These are phyloP conservation scores for Rubroshorea leprosula DNA, from an alignment of 345 rosid genomes.

Conservation along the genomic window DNA sequence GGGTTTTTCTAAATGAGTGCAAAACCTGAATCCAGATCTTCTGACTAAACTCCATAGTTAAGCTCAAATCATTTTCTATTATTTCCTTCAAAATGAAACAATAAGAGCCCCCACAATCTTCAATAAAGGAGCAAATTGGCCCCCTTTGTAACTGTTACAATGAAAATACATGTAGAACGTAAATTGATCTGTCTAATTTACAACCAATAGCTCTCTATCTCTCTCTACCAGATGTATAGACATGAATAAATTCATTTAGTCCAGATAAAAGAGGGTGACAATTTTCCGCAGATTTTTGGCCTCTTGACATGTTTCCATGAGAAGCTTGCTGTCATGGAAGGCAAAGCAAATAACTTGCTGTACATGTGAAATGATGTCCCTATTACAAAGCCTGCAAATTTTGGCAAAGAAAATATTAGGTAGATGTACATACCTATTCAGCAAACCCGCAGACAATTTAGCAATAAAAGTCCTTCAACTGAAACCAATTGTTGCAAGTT, in stretches of 20 bases:
- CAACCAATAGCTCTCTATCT: slow-evolving; percentile 2
- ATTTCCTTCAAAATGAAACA: too few relatives aligned
- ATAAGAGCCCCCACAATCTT: too few relatives aligned
- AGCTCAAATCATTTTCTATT: too few relatives aligned
- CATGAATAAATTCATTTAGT: slow-evolving; percentile 35
- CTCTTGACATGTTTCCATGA: slow-evolving; percentile 96
- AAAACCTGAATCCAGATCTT: too few relatives aligned
- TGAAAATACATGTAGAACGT: background rate
- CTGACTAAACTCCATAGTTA: too few relatives aligned
- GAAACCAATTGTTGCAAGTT: too few relatives aligned
- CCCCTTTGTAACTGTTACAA: slow-evolving; percentile 4
- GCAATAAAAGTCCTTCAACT: too few relatives aligned
- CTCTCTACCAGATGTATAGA: slow-evolving; percentile 7
- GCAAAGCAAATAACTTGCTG: slow-evolving; percentile 99
- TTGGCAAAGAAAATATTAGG: slow-evolving; percentile 7
- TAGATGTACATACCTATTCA: background rate
- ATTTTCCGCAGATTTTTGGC: slow-evolving; percentile 86
- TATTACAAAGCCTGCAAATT: slow-evolving; percentile 75
- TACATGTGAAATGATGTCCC: slow-evolving; percentile 93
- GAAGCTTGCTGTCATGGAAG: slow-evolving; percentile 85
- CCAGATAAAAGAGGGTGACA: slow-evolving; percentile 89
- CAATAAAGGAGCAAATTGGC: slow-evolving; percentile 12
- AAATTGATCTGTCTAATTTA: slow-evolving; percentile 7
- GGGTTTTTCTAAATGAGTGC: too few relatives aligned
- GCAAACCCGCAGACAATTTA: too few relatives aligned